Conservation (phyloP, 2,329 filamentous ascomycete species). For the Alternaria sp. region DNA sequence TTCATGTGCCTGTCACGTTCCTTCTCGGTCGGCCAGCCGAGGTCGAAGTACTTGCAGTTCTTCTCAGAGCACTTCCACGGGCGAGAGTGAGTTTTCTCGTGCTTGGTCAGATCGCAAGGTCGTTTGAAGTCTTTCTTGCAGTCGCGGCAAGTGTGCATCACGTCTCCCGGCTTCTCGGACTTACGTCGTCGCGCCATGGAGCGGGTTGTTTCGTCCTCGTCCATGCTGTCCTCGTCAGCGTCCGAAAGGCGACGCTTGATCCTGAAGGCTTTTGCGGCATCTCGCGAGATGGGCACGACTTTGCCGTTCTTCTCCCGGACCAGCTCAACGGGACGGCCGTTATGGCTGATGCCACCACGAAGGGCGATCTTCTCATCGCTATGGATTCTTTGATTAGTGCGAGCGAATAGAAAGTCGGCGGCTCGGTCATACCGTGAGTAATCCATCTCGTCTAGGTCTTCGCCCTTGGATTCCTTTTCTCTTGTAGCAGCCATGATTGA, state of each 20-base stretch:
- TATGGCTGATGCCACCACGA: constrained; percentile 80
- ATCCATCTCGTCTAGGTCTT: constrained; percentile 61
- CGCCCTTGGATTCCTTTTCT: constrained; percentile 68
- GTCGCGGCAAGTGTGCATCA: constrained; percentile 80
- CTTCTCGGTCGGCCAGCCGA: constrained; percentile 97
- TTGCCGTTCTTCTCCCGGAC: constrained; percentile 83
- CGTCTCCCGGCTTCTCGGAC: constrained; percentile 84
- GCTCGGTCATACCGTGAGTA: constrained; percentile 55
- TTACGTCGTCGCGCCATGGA: constrained; percentile 98
- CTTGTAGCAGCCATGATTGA: constrained; percentile 80
- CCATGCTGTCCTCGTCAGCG: constrained; percentile 67
- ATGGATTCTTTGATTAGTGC: constrained; percentile 32
- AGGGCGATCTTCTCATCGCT: constrained; percentile 79
- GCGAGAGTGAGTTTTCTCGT: constrained; percentile 96
- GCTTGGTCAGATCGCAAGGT: constrained; percentile 96
- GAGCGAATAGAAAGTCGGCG: constrained; percentile 33
- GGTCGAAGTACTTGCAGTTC: constrained; percentile 87
- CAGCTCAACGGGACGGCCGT: constrained; percentile 83
- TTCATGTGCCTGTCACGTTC: constrained; percentile 96
- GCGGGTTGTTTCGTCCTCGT: constrained; percentile 82
- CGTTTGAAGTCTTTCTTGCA: constrained; percentile 92
- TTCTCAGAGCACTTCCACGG: constrained; percentile 89
- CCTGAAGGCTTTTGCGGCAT: constrained; percentile 68
- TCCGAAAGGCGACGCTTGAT: constrained; percentile 61
- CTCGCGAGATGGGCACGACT: constrained; percentile 73